Evolutionary conservation across 192 early-diverging fungal genomes (phyloP), one percentile per base, ranked within the genome.

Genomic region (Kappamyces sp.): DNA sequence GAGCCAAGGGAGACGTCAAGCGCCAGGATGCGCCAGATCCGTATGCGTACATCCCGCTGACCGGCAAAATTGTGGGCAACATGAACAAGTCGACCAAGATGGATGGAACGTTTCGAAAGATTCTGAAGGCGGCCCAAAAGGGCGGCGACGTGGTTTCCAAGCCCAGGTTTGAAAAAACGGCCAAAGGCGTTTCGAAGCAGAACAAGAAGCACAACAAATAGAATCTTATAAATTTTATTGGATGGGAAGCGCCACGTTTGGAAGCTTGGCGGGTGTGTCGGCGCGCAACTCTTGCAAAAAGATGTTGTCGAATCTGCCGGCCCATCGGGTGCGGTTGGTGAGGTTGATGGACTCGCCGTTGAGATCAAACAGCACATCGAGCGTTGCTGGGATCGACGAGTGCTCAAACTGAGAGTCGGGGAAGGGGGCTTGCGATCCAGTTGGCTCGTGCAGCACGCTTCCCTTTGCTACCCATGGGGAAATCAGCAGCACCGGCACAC

Each of bases 1-100:
- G 84, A 66, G 94, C 93, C 7, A 74, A 83, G 48, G 94, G 94
- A 61, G 96, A 99, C 82, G 83, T 99, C 57, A 90, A 91, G 68
- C 84, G 83, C 67, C 85, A 86, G 48, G 90, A 87, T 44, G 85
- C 83, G 64, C 75, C 89, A 3, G 93, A 97, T 74, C 96, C 96
- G 36, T 94, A 83, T 65, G 90, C 92, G n/a, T 99, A 97, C 66
- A 84, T 99, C 44, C 94, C 96, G 58, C 76, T 99, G 48, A 80
- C 75, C 43, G 69, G 75, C 47, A 85, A 86, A 61, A 77, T 84
- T 46, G 84, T 86, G 37, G 82, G 83, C 47, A 84, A 75, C 51
- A 75, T 67, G 69, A 52, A 64, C 40, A 74, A 74, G 49, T 51
- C 64, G 2, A 58, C 71, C 9, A 74, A 78, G 66, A 43, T 71